phyloP scores from a whole-genome alignment of 2,329 filamentous ascomycete genomes.

The Colletotrichum sp. region DNA sequence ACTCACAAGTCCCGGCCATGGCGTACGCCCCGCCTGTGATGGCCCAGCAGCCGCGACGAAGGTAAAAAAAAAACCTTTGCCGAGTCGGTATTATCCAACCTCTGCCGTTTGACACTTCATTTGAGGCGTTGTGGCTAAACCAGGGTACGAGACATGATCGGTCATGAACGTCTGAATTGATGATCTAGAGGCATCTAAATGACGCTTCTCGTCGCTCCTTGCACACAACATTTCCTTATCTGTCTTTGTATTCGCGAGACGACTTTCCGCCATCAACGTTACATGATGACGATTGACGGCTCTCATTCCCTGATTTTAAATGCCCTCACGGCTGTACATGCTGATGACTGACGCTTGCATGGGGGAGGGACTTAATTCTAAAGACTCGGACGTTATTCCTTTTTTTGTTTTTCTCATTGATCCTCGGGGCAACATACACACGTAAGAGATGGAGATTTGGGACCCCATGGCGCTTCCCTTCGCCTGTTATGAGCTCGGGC shows the following conservation, averaged over 20 bases:
- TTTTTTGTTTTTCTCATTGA: background rate
- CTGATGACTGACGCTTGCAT: conserved; percentile 52
- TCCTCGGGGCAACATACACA: conserved; percentile 11
- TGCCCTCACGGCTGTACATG: conserved; percentile 44
- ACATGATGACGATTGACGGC: conserved; percentile 42
- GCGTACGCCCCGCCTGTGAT: conserved; percentile 53
- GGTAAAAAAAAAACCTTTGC: conserved; percentile 31
- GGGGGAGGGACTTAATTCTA: conserved; percentile 30
- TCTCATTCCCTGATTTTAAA: conserved; percentile 37
- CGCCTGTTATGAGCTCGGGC: conserved; percentile 20
- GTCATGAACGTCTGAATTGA: conserved; percentile 2
- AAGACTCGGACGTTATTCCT: conserved; percentile 20
- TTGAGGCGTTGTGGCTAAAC: conserved; percentile 13
- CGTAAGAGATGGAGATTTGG: conserved; percentile 8
- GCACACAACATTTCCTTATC: conserved; percentile 13
- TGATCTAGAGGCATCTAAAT: background rate
- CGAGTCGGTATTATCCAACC: background rate
- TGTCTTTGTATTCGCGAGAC: conserved; percentile 34
- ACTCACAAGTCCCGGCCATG: conserved; percentile 57
- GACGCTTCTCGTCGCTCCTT: conserved; percentile 18
- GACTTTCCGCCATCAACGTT: conserved; percentile 29
- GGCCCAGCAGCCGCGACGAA: conserved; percentile 41
- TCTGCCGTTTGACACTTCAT: conserved; percentile 5
- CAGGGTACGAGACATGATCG: conserved; percentile 13
- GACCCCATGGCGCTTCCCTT: background rate